Evolutionary conservation across 2,329 filamentous ascomycete species (phyloP).

Genomic region (Aspergillus proliferans): DNA sequence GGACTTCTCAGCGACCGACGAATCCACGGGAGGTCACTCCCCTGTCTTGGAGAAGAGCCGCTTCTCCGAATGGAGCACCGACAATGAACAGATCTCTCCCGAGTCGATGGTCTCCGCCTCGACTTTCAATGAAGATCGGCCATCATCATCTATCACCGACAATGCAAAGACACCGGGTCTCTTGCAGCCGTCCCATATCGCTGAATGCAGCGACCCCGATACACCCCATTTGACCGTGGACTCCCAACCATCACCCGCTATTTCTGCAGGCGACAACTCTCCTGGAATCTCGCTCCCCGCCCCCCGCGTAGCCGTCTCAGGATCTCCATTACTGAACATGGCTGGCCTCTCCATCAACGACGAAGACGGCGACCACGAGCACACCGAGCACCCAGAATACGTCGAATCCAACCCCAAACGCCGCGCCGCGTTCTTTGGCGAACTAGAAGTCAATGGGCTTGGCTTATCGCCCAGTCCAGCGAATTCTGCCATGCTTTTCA

Average conservation of each 20-base stretch:
- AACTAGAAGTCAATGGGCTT: slow-evolving; percentile 24
- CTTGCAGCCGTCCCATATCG: neutral
- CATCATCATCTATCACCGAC: slow-evolving; percentile 13
- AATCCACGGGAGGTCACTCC: slow-evolving; percentile 21
- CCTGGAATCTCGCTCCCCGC: slow-evolving; percentile 18
- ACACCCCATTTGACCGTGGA: slow-evolving; percentile 31
- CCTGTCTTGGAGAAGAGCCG: slow-evolving; percentile 28
- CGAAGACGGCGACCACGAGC: slow-evolving; percentile 13
- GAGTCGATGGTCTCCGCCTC: slow-evolving; percentile 32
- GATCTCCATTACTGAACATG: slow-evolving; percentile 21
- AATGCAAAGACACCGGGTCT: neutral
- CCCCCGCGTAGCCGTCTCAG: slow-evolving; percentile 20
- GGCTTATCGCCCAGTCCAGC: slow-evolving; percentile 20
- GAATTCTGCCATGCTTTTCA: slow-evolving; percentile 14
- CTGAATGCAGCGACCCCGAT: slow-evolving; percentile 23
- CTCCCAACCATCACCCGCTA: slow-evolving; percentile 23
- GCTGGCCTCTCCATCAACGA: slow-evolving; percentile 29
- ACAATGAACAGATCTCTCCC: slow-evolving; percentile 29
- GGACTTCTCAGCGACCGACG: slow-evolving; percentile 30
- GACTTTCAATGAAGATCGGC: slow-evolving; percentile 22
- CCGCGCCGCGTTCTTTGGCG: slow-evolving; percentile 30
- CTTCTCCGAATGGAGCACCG: slow-evolving; percentile 38
- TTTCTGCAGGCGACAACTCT: slow-evolving; percentile 22
- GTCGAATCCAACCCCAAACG: slow-evolving; percentile 33
- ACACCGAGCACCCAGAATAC: neutral